These are phyloP conservation scores for Botrytis medusae DNA, from an alignment of 2,329 filamentous ascomycete species.

Conservation along the genomic window DNA sequence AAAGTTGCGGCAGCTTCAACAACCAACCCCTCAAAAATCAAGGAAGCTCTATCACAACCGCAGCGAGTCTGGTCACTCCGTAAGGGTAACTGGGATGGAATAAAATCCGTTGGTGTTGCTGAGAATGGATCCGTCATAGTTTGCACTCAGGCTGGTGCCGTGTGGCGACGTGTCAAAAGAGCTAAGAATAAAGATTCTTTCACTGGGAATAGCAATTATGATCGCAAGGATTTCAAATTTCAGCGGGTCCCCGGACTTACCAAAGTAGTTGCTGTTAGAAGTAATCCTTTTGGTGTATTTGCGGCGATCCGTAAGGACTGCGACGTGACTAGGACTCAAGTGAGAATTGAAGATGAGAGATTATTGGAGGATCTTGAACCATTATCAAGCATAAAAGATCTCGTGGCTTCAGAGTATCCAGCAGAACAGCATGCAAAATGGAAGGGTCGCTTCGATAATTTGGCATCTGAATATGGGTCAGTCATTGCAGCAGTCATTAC, in stretches of 20 bases:
- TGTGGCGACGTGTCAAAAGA: slow-evolving; percentile 86
- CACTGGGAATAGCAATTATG: slow-evolving; percentile 52
- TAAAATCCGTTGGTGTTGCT: slow-evolving; percentile 81
- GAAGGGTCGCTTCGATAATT: slow-evolving; percentile 47
- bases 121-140: slow-evolving; percentile 95
- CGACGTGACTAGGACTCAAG: slow-evolving; percentile 71
- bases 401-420: slow-evolving; percentile 49
- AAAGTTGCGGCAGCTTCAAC: slow-evolving; percentile 65
- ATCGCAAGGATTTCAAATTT: slow-evolving; percentile 91
- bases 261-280: slow-evolving; percentile 77
- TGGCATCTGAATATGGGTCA: slow-evolving; percentile 53
- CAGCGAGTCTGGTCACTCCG: slow-evolving; percentile 85
- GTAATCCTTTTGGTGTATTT: slow-evolving; percentile 87
- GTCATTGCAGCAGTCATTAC: slow-evolving; percentile 56
- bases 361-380: slow-evolving; percentile 73
- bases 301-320: slow-evolving; percentile 83
- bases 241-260: slow-evolving; percentile 86
- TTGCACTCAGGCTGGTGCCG: slow-evolving; percentile 86
- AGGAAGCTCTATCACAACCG: slow-evolving; percentile 74
- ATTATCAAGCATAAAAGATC: slow-evolving; percentile 65
- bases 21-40: slow-evolving; percentile 89
- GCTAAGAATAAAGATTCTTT: slow-evolving; percentile 71
- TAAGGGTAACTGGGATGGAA: slow-evolving; percentile 66
- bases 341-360: slow-evolving; percentile 63
- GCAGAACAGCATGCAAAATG: slow-evolving; percentile 43